A percentile compares a stretch with the other conserved stretches of the same genome.
Evolutionary conservation across 169 alveolate species (phyloP).

Genomic region (Babesia ovata): DNA sequence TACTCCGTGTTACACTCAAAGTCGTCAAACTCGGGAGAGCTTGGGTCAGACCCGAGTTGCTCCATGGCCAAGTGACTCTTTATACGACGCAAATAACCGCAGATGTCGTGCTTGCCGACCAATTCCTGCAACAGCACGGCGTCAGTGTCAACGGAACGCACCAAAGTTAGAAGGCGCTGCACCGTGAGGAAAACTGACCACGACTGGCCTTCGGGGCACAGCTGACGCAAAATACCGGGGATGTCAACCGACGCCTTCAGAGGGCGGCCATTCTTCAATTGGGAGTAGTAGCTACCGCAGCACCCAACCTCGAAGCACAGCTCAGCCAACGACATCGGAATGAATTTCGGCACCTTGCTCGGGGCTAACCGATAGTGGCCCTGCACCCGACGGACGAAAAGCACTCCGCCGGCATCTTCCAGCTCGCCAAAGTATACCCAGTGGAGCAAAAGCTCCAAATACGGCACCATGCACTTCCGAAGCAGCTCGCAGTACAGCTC

Average conservation of each 20-base stretch:
- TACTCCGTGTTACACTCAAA: constrained; percentile 28
- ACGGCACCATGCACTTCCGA: constrained; percentile 42
- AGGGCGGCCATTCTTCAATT: constrained; percentile 5
- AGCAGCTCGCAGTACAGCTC: constrained; percentile 36
- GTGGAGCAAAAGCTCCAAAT: constrained; percentile 31
- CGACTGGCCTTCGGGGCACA: constrained; percentile 19
- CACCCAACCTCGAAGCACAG: constrained; percentile 28
- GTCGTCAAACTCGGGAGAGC: constrained; percentile 19
- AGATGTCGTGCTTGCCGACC: constrained; percentile 12
- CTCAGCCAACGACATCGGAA: constrained; percentile 7
- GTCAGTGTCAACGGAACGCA: constrained; percentile 33
- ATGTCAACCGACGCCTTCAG: constrained; percentile 16
- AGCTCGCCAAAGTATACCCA: constrained; percentile 59
- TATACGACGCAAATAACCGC: constrained; percentile 27
- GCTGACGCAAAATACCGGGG: constrained; percentile 4
- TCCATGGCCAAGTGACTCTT: constrained; percentile 14
- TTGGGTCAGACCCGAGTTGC: constrained; percentile 23
- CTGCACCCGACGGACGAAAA: constrained; percentile 33
- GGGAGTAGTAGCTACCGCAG: constrained; percentile 25
- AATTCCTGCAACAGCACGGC: constrained; percentile 10
- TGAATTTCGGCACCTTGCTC: constrained; percentile 25
- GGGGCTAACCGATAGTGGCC: constrained; percentile 15
- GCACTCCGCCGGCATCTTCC: constrained; percentile 7
- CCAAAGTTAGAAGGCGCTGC: constrained; percentile 10
- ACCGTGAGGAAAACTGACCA: constrained; percentile 34